Evolutionary conservation across 2,329 filamentous ascomycete species (phyloP), one percentile per base, ranked within the genome.

Genomic region (Clonostachys chloroleuca): DNA sequence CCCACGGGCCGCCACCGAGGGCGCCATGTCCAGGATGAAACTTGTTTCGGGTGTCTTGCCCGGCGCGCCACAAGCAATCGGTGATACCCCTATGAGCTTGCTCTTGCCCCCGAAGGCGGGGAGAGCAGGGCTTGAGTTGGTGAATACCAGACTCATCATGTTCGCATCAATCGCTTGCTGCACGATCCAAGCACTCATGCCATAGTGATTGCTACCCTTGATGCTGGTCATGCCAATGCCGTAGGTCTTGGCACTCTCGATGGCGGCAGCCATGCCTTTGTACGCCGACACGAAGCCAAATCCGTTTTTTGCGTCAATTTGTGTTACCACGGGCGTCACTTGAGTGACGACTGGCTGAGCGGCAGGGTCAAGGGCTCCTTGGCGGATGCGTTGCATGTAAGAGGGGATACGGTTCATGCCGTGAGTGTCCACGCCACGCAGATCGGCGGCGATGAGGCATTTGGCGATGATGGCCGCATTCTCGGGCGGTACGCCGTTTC

Each of bases 161-260:
- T 75, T 74, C 1, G 78, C 83, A 49, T 92, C 85, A 13, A 92
- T 64, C 1, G 87, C 89, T 64, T 90, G 83, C 61, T 89, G 84
- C 12, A 91, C 87, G 1, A 91, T 60, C 86, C 87, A 92, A 0
- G 89, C 88, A 5, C 78, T 78, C 88, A 94, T 94, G 46, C 89
- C 89, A 57, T 88, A 92, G 63, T 92, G 87, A 56, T 92, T 92
- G 39, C 83, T 87, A 64, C 86, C 84, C 63, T 84, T 87, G 58
- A 92, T 73, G 49, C 78, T 81, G 0, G 86, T 85, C 78, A 94
- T 83, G 24, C 88, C 89, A 52, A 92, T 87, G 12, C 87, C 87
- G 56, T 75, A 82, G 2, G 67, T 61, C 20, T 70, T 65, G 0
- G 87, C 87, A 66, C 86, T 83, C 10, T 78, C 73, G 42, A 91